Conservation (phyloP, 1,139 yeast genomes). For the Debaryomycetaceae sp. region DNA sequence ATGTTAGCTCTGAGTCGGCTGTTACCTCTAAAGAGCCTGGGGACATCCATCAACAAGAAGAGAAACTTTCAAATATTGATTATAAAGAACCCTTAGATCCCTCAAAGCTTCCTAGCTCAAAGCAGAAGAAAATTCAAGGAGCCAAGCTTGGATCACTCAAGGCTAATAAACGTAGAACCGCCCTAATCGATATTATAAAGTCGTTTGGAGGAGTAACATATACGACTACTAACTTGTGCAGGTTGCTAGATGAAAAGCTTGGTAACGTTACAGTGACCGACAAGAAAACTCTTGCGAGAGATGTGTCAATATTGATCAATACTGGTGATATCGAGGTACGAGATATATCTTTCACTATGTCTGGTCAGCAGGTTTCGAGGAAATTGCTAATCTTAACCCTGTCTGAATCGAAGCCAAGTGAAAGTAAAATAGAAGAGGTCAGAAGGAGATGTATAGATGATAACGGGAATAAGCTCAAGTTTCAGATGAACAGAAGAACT, state of each 20-base stretch:
- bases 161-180: conserved; percentile 32
- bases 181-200: conserved; percentile 32
- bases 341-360: conserved; percentile 22
- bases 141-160: conserved; percentile 12
- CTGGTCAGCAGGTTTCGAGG: conserved; percentile 29
- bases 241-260: conserved; percentile 32
- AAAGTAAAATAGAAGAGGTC: conserved; percentile 23
- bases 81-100: not conserved
- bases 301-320: conserved; percentile 27
- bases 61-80: no score
- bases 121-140: conserved; percentile 2
- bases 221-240: conserved; percentile 32
- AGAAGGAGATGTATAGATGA: conserved; percentile 24
- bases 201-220: conserved; percentile 42
- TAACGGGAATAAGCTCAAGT: conserved; percentile 16
- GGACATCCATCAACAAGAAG: not conserved
- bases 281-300: conserved; percentile 45
- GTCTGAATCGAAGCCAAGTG: conserved; percentile 25
- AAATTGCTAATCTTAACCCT: conserved; percentile 32
- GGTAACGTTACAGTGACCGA: conserved; percentile 41
- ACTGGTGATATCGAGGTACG: conserved; percentile 25
- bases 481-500: conserved; percentile 15
- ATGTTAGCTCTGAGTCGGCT: not conserved
- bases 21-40: not conserved
- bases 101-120: not conserved